Conservation (phyloP, 345 rosid genomes). For the Eucalyptus camaldulensis region DNA sequence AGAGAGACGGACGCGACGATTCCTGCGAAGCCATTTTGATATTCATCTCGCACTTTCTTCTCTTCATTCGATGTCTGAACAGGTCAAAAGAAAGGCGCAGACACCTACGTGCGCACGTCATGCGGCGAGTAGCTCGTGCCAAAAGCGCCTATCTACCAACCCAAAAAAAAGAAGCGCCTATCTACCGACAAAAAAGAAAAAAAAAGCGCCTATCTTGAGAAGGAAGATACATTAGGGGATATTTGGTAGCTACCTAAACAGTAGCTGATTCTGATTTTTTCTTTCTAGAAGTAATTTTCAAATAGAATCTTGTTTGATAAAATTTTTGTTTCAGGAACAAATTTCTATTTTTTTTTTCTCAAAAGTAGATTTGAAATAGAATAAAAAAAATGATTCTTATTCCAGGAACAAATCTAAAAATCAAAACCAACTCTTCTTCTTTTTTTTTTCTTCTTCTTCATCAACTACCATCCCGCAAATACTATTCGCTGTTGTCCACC, state of each 20-base stretch:
- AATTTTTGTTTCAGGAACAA: accelerated
- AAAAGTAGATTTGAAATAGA: too few relatives aligned
- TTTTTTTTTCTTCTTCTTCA: too few relatives aligned
- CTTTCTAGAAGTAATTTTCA: accelerated
- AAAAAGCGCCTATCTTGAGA: background rate
- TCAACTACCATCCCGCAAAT: accelerated
- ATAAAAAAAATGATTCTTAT: too few relatives aligned
- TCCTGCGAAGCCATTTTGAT: background rate
- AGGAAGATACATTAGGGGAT: background rate
- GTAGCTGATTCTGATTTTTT: too few relatives aligned
- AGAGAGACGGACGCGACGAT: background rate
- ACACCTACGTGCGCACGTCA: background rate
- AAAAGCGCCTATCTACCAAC: too few relatives aligned
- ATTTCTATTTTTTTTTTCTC: too few relatives aligned
- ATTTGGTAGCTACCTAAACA: too few relatives aligned
- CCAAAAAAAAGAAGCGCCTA: too few relatives aligned
- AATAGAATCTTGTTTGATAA: too few relatives aligned
- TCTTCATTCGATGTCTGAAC: background rate
- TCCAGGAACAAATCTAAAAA: too few relatives aligned
- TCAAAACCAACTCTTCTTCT: too few relatives aligned
- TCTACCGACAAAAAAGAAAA: too few relatives aligned
- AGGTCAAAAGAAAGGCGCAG: background rate
- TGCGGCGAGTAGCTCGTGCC: background rate
- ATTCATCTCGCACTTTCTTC: background rate
- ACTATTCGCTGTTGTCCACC: accelerated